Base-by-base conservation (phyloP, 805 yeast genomes). In the Ogataea pini region DNA sequence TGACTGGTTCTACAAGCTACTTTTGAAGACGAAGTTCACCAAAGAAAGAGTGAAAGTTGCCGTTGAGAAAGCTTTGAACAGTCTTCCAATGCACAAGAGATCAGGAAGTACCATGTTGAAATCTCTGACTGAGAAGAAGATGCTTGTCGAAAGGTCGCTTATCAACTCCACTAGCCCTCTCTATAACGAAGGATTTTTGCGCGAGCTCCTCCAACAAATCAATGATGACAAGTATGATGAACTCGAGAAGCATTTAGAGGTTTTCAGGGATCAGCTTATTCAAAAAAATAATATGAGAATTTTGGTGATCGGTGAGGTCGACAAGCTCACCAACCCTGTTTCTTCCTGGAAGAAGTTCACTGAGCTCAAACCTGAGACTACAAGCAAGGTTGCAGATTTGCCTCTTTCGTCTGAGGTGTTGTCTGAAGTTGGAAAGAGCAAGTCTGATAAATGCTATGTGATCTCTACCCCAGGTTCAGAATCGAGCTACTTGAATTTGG, bases 401-500 rank as follows among this genome's bases (percentile, higher is more conserved):
- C 89, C 90, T 13, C 73, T 80, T 14, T 71, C 87, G 3, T 65
- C 70, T 42, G 69, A 76, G 5, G 78, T 78, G 36, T 70, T 78
- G 33, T 81, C 94, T 2, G 69, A 71, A 2, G 59, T 77, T 3
- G 96, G 96, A 33, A 51, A 59, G 17, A 49, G 60, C 0, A 81
- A 88, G 38, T 63, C 77, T 2, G 63, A 70, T 2, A 73, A 75
- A 36, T 92, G 94, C 0, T 73, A 69, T 51, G 70, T 92, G 36
- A 76, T 86, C 1, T 76, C 87, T 0, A 81, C 89, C 1, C 91
- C 97, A 4, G 90, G 94, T 0, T 83, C 95, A 0, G 96, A 89
- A 54, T 85, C 96, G 0, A 77, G 92, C 4, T 86, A 80, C 60
- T 70, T 89, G 68, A 71, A 77, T 19, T 62, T 86, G 0, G 67